Conservation (phyloP, 2,329 filamentous ascomycete species). For the Proliferodiscus dingleyae region DNA sequence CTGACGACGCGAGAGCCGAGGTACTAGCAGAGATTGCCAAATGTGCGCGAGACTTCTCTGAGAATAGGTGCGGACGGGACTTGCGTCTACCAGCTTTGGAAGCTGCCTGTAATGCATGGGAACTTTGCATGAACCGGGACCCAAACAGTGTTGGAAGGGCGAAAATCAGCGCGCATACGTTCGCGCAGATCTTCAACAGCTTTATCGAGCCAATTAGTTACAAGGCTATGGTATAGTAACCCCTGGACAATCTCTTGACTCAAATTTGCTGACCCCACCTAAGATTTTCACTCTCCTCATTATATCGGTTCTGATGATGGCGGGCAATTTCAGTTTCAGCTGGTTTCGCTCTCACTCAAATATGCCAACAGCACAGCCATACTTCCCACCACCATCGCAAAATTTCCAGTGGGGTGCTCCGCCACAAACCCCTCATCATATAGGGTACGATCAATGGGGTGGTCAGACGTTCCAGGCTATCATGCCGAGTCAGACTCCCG, state of each 20-base stretch:
- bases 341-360: constrained; percentile 27
- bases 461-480: constrained; percentile 22
- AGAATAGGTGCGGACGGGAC: constrained; percentile 68
- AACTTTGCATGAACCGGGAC: constrained; percentile 81
- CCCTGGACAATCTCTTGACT: no score
- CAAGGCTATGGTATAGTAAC: constrained; percentile 62
- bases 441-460: constrained; percentile 19
- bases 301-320: constrained; percentile 18
- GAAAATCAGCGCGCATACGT: constrained; percentile 77
- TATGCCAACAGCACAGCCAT: constrained; percentile 29
- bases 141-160: constrained; percentile 72
- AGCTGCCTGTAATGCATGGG: constrained; percentile 72
- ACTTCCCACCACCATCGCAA: constrained; percentile 20
- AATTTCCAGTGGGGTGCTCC: constrained; percentile 26
- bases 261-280: no score
- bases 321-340: constrained; percentile 45
- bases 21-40: constrained; percentile 74
- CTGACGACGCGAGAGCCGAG: constrained; percentile 55
- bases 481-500: constrained; percentile 27
- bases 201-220: constrained; percentile 88
- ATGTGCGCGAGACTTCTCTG: constrained; percentile 68
- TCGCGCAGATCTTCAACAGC: constrained; percentile 88
- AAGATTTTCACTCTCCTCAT: not conserved
- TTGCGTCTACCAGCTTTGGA: constrained; percentile 69
- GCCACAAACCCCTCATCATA: constrained; percentile 25